Percentiles rank a stretch among this genome's conserved stretches.
phyloP scores from a whole-genome alignment of 83 land plant genomes.

The Picea engelmannii region DNA sequence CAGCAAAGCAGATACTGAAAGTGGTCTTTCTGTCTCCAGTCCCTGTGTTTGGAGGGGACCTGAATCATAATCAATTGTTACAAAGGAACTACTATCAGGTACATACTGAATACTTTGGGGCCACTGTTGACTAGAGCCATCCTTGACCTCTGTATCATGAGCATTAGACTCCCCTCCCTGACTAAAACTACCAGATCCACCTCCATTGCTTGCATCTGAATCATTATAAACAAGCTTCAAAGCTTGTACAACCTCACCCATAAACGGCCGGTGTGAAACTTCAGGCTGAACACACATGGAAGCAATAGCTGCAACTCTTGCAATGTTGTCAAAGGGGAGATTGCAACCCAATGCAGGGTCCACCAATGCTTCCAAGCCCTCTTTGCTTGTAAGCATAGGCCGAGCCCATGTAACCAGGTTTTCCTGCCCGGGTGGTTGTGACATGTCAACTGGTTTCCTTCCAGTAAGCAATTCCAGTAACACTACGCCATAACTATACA shows the following conservation, averaged over 20 bases:
- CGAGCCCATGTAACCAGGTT: slow-evolving; percentile 79
- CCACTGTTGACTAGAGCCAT: slow-evolving; percentile 15
- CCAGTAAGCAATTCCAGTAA: slow-evolving; percentile 73
- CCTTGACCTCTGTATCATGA: slow-evolving; percentile 19
- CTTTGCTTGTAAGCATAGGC: slow-evolving; percentile 57
- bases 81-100: slow-evolving; percentile 21
- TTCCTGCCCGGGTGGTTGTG: slow-evolving; percentile 72
- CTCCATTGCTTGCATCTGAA: slow-evolving; percentile 34
- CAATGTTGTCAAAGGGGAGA: slow-evolving; percentile 36
- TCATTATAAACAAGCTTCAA: slow-evolving; percentile 68
- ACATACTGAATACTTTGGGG: slow-evolving; percentile 9
- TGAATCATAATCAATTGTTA: slow-evolving; percentile 27
- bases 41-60: slow-evolving; percentile 18
- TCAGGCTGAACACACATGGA: slow-evolving; percentile 86
- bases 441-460: slow-evolving; percentile 72
- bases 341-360: slow-evolving; percentile 44
- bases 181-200: slow-evolving; percentile 34
- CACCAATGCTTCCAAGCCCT: slow-evolving; percentile 42
- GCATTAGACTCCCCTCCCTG: slow-evolving; percentile 37
- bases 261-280: slow-evolving; percentile 64
- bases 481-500: slow-evolving; percentile 80
- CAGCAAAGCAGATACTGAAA: slow-evolving; percentile 37
- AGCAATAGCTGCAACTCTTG: slow-evolving; percentile 72
- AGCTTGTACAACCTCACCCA: slow-evolving; percentile 87
- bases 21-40: slow-evolving; percentile 18